Percentiles rank a stretch among this genome's conserved stretches.
Evolutionary conservation across 768 basidiomycete genomes (phyloP).

Genomic region (Serendipita vermifera): DNA sequence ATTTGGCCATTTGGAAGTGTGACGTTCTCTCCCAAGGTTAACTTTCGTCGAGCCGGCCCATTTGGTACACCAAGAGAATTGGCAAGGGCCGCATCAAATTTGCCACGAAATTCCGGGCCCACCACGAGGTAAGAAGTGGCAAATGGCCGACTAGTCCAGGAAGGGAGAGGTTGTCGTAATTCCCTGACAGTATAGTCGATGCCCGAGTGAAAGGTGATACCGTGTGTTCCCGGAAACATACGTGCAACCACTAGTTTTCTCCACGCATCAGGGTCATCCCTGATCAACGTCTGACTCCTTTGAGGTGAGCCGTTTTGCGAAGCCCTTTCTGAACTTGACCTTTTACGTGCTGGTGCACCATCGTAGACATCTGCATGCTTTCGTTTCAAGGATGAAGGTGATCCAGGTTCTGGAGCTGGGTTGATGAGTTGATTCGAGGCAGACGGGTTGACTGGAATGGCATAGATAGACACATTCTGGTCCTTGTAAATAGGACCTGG

Average conservation of each 20-base stretch:
- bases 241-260: conserved; percentile 35
- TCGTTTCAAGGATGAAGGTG: conserved; percentile 13
- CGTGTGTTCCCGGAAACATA: conserved; percentile 48
- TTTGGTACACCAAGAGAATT: conserved; percentile 45
- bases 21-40: conserved; percentile 55
- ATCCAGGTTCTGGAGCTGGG: not conserved
- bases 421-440: not conserved
- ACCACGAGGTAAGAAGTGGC: conserved; percentile 28
- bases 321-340: not conserved
- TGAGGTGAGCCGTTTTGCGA: not conserved
- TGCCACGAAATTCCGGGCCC: conserved; percentile 38
- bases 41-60: conserved; percentile 42
- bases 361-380: conserved; percentile 22
- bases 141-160: conserved; percentile 5
- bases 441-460: conserved; percentile 32
- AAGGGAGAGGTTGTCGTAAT: conserved; percentile 11
- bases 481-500: conserved; percentile 44
- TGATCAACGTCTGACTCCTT: conserved; percentile 25
- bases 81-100: conserved; percentile 61
- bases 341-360: conserved; percentile 4
- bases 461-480: conserved; percentile 50
- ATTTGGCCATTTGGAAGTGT: conserved; percentile 33
- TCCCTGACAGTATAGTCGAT: conserved; percentile 10
- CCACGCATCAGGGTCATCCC: conserved; percentile 42
- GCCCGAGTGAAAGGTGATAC: conserved; percentile 10